Evolutionary conservation across 2,329 filamentous ascomycete species (phyloP).

Genomic region (Aspergillus hiratsukae): DNA sequence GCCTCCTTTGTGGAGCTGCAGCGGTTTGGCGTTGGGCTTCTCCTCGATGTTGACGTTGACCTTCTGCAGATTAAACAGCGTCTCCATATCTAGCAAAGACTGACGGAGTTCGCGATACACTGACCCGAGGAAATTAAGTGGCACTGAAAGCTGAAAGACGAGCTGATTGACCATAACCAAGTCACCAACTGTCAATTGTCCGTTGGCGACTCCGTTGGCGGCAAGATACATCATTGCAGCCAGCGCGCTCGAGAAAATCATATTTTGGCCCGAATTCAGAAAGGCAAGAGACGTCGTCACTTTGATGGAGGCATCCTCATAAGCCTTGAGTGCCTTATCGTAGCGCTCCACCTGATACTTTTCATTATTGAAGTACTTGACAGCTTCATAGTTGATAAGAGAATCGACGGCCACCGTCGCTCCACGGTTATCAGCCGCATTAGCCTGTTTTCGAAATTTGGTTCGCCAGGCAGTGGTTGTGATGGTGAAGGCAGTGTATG

Average conservation of each 20-base stretch:
- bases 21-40: conserved; percentile 64
- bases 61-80: conserved; percentile 93
- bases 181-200: conserved; percentile 83
- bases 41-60: conserved; percentile 88
- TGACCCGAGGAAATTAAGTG: conserved; percentile 95
- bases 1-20: conserved; percentile 70
- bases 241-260: conserved; percentile 92
- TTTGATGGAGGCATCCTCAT: conserved; percentile 94
- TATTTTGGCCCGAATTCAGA: conserved; percentile 90
- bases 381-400: conserved; percentile 96
- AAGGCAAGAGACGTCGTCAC: conserved; percentile 90
- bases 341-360: conserved; percentile 89
- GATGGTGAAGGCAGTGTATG: conserved; percentile 95
- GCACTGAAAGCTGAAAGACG: conserved; percentile 94
- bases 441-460: conserved; percentile 90
- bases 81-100: conserved; percentile 96
- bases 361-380: conserved; percentile 99
- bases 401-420: conserved; percentile 95
- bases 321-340: conserved; percentile 76
- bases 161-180: conserved; percentile 99
- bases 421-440: conserved; percentile 91
- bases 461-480: conserved; percentile 95
- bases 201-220: conserved; percentile 78
- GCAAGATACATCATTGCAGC: conserved; percentile 99
- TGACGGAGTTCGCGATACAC: conserved; percentile 95